phyloP scores from a whole-genome alignment of 352 stramenopile genomes.

The Stramenopiles sp. region DNA sequence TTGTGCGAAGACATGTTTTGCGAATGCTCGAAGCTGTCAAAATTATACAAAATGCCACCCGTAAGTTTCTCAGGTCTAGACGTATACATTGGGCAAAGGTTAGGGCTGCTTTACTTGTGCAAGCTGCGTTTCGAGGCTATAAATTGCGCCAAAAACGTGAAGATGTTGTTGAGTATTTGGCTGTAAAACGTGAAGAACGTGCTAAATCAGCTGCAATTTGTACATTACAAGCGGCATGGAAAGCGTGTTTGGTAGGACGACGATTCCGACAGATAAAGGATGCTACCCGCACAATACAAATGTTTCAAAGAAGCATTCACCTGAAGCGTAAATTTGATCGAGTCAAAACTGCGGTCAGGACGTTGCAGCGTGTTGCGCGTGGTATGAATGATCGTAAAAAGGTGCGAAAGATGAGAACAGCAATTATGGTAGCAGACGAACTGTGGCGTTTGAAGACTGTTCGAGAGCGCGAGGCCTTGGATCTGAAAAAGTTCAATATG shows the following conservation, averaged over 20 bases:
- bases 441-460: constrained; percentile 17
- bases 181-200: constrained; percentile 13
- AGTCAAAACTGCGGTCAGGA: neutral
- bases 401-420: constrained; percentile 14
- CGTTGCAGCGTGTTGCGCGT: constrained; percentile 18
- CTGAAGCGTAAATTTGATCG: neutral
- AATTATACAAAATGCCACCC: neutral
- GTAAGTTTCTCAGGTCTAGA: neutral
- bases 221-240: constrained; percentile 10
- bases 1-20: constrained; percentile 20
- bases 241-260: constrained; percentile 2
- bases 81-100: constrained; percentile 6
- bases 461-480: constrained; percentile 17
- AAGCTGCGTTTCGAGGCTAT: constrained; percentile 16
- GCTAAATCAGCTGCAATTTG: neutral
- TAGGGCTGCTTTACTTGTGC: constrained; percentile 14
- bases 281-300: constrained; percentile 7
- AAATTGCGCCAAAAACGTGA: neutral
- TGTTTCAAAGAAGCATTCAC: neutral
- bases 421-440: constrained; percentile 17
- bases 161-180: constrained; percentile 18
- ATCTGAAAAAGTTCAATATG: constrained; percentile 10
- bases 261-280: constrained; percentile 1
- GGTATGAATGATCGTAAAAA: constrained; percentile 17
- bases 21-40: constrained; percentile 15